Conservation (phyloP, 2,329 filamentous ascomycete species). For the Cordyceps militaris region DNA sequence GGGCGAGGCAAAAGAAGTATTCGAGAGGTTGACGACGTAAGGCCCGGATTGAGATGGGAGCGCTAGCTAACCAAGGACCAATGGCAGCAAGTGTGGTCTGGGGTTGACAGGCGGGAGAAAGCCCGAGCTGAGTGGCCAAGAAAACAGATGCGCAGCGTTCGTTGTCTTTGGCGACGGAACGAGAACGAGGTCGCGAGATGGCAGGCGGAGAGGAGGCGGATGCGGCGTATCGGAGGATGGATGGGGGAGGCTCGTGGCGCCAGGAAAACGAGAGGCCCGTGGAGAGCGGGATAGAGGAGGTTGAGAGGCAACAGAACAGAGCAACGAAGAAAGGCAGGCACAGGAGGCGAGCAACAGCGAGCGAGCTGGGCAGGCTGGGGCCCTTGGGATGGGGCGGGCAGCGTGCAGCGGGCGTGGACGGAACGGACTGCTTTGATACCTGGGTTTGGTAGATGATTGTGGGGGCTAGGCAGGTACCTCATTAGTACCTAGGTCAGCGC, state of each 20-base stretch:
- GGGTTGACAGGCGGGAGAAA: not conserved
- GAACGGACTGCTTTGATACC: not conserved
- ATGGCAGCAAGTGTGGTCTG: slow-evolving; percentile 9
- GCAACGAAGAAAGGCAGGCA: not conserved
- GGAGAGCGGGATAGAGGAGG: slow-evolving; percentile 9
- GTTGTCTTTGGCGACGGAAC: not conserved
- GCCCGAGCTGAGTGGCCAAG: not conserved
- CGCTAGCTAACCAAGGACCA: slow-evolving; percentile 3
- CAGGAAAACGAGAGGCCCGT: slow-evolving; percentile 5
- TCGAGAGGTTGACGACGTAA: not conserved
- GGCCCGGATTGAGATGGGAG: not conserved
- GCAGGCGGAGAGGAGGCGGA: not conserved
- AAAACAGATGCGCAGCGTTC: not conserved
- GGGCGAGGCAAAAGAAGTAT: not conserved
- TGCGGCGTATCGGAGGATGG: slow-evolving; percentile 11
- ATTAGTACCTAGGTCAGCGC: not conserved
- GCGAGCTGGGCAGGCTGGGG: not conserved
- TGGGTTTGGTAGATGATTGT: not conserved
- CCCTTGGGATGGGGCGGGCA: not conserved
- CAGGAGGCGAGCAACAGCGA: not conserved
- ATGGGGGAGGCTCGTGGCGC: slow-evolving; percentile 10
- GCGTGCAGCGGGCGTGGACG: slow-evolving; percentile 7
- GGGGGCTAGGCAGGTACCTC: not conserved
- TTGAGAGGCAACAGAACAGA: not conserved
- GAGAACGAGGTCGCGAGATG: slow-evolving; percentile 4